These are phyloP conservation scores for Yarrowia sp. DNA, from an alignment of 805 yeast species.

Conservation along the genomic window DNA sequence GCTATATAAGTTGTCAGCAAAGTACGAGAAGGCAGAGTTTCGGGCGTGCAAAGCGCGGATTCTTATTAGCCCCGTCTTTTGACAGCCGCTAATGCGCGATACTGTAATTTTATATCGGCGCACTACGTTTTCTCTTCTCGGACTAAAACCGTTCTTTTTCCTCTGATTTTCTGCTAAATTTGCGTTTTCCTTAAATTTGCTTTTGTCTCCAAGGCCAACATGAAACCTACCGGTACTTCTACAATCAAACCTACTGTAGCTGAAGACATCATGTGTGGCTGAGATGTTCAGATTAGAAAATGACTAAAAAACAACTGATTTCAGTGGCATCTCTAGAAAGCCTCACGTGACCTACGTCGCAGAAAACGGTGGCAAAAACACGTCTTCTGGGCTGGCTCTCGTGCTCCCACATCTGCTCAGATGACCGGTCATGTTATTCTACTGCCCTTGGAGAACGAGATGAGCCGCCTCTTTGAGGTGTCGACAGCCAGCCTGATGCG, in stretches of 20 bases:
- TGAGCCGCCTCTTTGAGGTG: not conserved
- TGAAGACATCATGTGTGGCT: not conserved
- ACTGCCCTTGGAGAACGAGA: not conserved
- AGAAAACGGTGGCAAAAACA: not conserved
- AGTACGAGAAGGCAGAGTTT: not conserved
- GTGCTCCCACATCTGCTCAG: not conserved
- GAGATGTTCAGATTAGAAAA: too few relatives aligned
- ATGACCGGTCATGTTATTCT: conserved; percentile 16
- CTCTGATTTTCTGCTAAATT: not conserved
- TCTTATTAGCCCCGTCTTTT: too few relatives aligned
- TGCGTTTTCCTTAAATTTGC: not conserved
- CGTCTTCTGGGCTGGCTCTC: conserved; percentile 7
- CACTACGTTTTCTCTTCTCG: too few relatives aligned
- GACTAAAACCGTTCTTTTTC: too few relatives aligned
- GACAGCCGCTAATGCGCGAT: too few relatives aligned
- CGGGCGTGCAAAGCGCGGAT: not conserved
- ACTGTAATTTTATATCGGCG: too few relatives aligned
- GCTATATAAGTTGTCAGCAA: too few relatives aligned
- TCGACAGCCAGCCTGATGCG: conserved; percentile 11
- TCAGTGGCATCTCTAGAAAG: too few relatives aligned
- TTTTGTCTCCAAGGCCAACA: not conserved
- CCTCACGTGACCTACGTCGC: not conserved
- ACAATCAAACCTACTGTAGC: not conserved
- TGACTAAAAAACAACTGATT: too few relatives aligned
- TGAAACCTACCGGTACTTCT: not conserved